Base-by-base conservation (phyloP, 176 grass and related monocot genomes). In the Oryza glumipatula region DNA sequence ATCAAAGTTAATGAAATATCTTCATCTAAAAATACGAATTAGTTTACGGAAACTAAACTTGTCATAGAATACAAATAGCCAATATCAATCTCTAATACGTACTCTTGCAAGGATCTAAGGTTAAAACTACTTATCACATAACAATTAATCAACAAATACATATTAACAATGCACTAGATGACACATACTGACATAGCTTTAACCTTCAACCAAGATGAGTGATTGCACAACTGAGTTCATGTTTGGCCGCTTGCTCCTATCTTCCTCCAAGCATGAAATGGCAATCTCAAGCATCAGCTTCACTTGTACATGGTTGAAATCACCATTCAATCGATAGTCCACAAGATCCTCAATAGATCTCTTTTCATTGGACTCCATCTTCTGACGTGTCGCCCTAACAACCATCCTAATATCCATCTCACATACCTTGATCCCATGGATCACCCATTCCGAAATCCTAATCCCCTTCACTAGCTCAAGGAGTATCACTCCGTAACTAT, bases 391-490 rank as follows among this genome's bases (percentile, higher is more conserved):
- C 2, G 17, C 47, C 44, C 38, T 84, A 3, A 74, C 80, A 15
- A 77, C 46, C 28, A 36, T 49, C 67, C 74, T 65, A 7, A 45
- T 35, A 26, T 72, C 68, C 26, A 21, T 39, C 10, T 71, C 80
- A 1, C 3, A 67, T 24, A 16, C 16, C 12, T 5, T 24, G 9
- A 30, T 21, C 10, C 76, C 76, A 21, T 21, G 54, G 15, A 58
- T 58, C 7, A 21, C 54, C 54, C 54, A 21, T 58, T 83, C 80
- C 0, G 71, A 85, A 22, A 85, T 22, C 15, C 88, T 81, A 13
- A 33, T 14, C 15, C 87, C 87, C 36, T 60, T 76, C 9, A 71
- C 19, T 1, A 88, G 10, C 67, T 88, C 75, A 36, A 63, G 58
- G 21, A 63, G 58, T 13, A 63, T 23, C 21, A 63, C 58, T 23